These are phyloP conservation scores for Kwoniella bestiolae DNA, from an alignment of 768 basidiomycete genomes.

Conservation along the genomic window DNA sequence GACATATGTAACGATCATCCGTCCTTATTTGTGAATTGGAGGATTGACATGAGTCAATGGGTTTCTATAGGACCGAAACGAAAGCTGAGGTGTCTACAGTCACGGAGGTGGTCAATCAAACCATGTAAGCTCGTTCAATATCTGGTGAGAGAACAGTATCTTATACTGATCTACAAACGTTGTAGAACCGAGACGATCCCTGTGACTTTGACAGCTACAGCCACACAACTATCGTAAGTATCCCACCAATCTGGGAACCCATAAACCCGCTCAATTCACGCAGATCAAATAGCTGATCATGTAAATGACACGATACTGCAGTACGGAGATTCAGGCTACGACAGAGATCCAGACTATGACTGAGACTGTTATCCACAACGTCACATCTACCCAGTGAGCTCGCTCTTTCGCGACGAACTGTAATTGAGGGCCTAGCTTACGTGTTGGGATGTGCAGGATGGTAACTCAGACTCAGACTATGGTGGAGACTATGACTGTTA, in stretches of 20 bases:
- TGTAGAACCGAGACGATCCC: slow-evolving; percentile 15
- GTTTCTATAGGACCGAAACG: slow-evolving; percentile 1
- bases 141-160: too few species aligned
- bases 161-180: too few species aligned
- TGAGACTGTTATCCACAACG: slow-evolving; percentile 18
- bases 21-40: too few species aligned
- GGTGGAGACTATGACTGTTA: not conserved
- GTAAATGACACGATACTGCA: not conserved
- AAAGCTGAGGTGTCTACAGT: slow-evolving; percentile 8
- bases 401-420: not conserved
- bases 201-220: slow-evolving; percentile 8
- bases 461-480: slow-evolving; percentile 1
- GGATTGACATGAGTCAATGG: too few species aligned
- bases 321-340: slow-evolving; percentile 11
- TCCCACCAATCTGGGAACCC: not conserved
- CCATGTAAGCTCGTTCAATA: slow-evolving; percentile 2
- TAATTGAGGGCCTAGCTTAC: not conserved
- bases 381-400: slow-evolving; percentile 17
- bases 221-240: slow-evolving; percentile 12
- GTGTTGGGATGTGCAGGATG: not conserved
- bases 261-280: not conserved
- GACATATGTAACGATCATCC: too few species aligned
- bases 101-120: slow-evolving; percentile 8
- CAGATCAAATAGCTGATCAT: slow-evolving; percentile 3
- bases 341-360: slow-evolving; percentile 19